Conservation (phyloP, 768 basidiomycete genomes). For the Lactifluus echinatus region DNA sequence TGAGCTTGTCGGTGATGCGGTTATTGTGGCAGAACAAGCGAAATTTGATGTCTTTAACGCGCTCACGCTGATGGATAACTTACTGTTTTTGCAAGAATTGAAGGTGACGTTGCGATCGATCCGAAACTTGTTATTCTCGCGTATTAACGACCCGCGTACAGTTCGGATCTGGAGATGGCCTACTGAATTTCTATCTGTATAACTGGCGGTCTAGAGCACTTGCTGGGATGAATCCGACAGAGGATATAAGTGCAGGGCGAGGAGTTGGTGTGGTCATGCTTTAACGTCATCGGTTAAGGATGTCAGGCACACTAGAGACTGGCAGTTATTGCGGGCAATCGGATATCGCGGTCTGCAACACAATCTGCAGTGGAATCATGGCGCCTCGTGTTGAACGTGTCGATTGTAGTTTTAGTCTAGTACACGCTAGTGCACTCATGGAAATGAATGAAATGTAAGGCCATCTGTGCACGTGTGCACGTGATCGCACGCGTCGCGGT, state of each 20-base stretch:
- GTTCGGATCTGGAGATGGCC: slow-evolving; percentile 92
- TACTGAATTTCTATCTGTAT: slow-evolving; percentile 87
- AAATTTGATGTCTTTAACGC: slow-evolving; percentile 97
- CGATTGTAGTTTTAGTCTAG: too few species aligned
- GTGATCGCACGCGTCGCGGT: too few species aligned
- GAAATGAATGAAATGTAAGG: too few species aligned
- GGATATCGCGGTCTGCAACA: too few species aligned
- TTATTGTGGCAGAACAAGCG: slow-evolving; percentile 72
- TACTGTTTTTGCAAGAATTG: slow-evolving; percentile 68
- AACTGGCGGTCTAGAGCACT: slow-evolving; percentile 86
- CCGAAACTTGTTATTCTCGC: not conserved
- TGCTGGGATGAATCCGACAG: slow-evolving; percentile 57
- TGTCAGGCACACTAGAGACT: not conserved
- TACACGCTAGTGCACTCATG: too few species aligned
- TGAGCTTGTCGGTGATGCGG: slow-evolving; percentile 67
- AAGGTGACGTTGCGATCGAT: slow-evolving; percentile 46
- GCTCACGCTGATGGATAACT: slow-evolving; percentile 91
- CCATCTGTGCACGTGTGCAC: too few species aligned
- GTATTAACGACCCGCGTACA: slow-evolving; percentile 27
- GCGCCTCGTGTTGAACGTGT: too few species aligned
- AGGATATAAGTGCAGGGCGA: slow-evolving; percentile 48
- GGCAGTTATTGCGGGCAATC: too few species aligned
- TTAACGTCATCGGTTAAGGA: slow-evolving; percentile 28
- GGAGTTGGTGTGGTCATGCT: slow-evolving; percentile 95
- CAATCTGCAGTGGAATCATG: too few species aligned